A percentile compares a stretch with the other conserved stretches of the same genome.
Evolutionary conservation across 805 yeast species (phyloP).

Genomic region (Vanderwaltozyma yarrowii): DNA sequence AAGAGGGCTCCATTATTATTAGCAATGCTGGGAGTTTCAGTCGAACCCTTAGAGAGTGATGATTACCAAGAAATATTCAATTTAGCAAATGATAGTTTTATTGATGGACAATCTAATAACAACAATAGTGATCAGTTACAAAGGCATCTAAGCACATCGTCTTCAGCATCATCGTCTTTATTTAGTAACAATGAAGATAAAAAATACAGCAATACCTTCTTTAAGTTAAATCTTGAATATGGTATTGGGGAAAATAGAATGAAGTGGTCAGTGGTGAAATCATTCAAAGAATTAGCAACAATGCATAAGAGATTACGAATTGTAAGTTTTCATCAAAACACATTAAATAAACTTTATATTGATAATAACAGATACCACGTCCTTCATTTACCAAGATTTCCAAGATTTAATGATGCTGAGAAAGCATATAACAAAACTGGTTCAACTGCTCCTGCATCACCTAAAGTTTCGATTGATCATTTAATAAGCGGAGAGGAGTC

Average conservation of each 20-base stretch:
- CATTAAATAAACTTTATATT: constrained; percentile 20
- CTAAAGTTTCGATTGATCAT: neutral
- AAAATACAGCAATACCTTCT: constrained; percentile 17
- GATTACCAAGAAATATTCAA: neutral
- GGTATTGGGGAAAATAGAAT: constrained; percentile 75
- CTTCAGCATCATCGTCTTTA: constrained; percentile 1
- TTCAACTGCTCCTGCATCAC: neutral
- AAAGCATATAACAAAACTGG: neutral
- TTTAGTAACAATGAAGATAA: constrained; percentile 3
- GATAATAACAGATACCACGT: constrained; percentile 18
- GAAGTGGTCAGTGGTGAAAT: constrained; percentile 71
- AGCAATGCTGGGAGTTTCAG: constrained; percentile 57
- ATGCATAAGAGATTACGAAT: constrained; percentile 62
- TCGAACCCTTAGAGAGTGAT: constrained; percentile 28
- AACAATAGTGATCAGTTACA: constrained; percentile 4
- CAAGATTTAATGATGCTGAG: constrained; percentile 14
- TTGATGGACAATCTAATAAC: constrained; percentile 29
- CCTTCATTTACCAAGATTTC: constrained; percentile 24
- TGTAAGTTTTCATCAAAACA: constrained; percentile 36
- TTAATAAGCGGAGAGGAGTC: neutral
- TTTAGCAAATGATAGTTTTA: constrained; percentile 27
- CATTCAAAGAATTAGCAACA: constrained; percentile 57
- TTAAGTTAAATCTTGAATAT: constrained; percentile 71
- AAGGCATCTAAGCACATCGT: neutral
- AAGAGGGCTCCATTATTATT: constrained; percentile 76